Base-by-base conservation (phyloP, 345 rosid species). In the Hypericum perforatum region DNA sequence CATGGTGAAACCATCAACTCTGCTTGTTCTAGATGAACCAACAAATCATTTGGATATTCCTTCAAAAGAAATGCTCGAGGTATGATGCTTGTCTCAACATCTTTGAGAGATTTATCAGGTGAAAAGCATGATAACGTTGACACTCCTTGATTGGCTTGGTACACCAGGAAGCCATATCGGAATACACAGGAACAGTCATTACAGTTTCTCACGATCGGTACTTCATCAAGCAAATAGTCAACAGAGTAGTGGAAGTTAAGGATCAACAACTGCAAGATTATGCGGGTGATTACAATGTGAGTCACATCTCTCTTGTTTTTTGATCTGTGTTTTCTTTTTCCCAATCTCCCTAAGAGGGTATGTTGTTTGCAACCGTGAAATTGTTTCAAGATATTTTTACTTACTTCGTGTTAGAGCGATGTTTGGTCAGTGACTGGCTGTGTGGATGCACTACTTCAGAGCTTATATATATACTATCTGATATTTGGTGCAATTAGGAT, bases 61-160 rank as follows among this genome's bases (percentile, higher is more conserved):
- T 62, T 87, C 98, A 11, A 91, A 91, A 69, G 98, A 87, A 63
- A 91, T 91, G 98, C 96, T 91, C 7, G 96, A 91, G 98, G 98
- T 91, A 68, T 42, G 69, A n/a, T 22, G 56, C 41, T 48, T 13
- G 45, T 15, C 15, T 11, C 14, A 32, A 6, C 10, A 22, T 57
- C 44, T 62, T 1, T 29, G 14, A 13, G 38, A 22, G 56, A 7
- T 43, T 22, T 9, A 59, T 16, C 45, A 11, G 45, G 39, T 22
- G 36, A 47, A 44, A 45, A 7, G 15, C 12, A 10, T 11, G 10
- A 9, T 11, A 37, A 37, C 37, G 16, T 29, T 44, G 9, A 12
- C 7, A 9, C n/a, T 43, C 57, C 14, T 44, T 41, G 7, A 14
- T 13, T 46, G 29, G 8, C 22, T 47, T 57, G 32, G 52, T 71